Conservation (phyloP, 306 rosid genomes). For the Prunus mongolica region DNA sequence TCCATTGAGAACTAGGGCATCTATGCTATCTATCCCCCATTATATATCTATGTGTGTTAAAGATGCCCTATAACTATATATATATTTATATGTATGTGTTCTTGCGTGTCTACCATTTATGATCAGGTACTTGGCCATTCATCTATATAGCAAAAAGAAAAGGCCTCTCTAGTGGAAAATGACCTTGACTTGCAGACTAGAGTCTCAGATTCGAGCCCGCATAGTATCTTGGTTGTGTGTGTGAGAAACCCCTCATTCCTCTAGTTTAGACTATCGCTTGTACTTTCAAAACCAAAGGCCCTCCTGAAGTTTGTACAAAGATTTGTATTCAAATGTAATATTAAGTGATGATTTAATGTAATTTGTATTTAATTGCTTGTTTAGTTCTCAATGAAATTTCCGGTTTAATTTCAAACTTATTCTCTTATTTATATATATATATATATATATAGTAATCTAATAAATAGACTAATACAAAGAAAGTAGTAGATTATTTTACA, state of each 20-base stretch:
- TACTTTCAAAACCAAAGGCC: neutral
- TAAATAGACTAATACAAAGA: neutral
- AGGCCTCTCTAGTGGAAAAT: no score
- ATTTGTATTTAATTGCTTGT: neutral
- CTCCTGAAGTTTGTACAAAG: neutral
- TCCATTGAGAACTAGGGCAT: constrained; percentile 37
- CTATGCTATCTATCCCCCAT: neutral
- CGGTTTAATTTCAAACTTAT: neutral
- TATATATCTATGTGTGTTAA: neutral
- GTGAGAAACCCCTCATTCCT: no score
- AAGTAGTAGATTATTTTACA: neutral
- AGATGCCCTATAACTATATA: neutral
- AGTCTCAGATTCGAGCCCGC: no score
- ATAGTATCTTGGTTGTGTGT: no score
- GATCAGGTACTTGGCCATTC: neutral
- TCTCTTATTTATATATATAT: neutral
- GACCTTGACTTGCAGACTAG: no score
- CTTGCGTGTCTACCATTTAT: neutral
- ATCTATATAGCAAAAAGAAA: neutral
- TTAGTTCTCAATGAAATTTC: neutral
- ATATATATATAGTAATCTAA: neutral
- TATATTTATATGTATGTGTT: neutral
- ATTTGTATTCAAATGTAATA: neutral
- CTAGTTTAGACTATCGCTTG: no score
- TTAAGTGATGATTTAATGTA: no score